Conservation (phyloP, 1,284 basidiomycete genomes). For the Heliocybe sulcata region DNA sequence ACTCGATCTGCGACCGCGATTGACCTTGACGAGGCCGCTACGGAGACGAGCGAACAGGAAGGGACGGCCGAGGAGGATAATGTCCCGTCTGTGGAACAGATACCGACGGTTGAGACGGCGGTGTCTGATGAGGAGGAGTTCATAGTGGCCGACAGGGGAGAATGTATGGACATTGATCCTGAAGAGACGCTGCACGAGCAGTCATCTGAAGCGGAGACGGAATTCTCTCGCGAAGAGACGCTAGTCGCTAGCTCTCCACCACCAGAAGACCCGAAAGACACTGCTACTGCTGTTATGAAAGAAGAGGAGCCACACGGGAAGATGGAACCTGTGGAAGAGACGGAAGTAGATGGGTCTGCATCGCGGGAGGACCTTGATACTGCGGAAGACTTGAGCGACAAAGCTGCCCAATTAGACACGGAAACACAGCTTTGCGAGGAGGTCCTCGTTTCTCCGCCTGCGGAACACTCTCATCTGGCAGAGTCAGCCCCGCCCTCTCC, state of each 20-base stretch:
- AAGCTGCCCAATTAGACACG: no score
- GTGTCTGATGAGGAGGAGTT: slow-evolving; percentile 10
- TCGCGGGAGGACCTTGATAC: neutral
- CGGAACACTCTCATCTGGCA: neutral
- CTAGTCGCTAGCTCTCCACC: neutral
- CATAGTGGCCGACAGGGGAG: slow-evolving; percentile 8
- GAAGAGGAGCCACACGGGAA: neutral
- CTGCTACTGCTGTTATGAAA: neutral
- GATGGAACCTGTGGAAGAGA: neutral
- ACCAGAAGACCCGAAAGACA: neutral
- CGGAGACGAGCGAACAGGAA: neutral
- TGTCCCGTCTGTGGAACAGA: neutral
- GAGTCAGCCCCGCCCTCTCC: slow-evolving; percentile 7
- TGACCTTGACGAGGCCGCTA: no score
- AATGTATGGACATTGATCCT: neutral
- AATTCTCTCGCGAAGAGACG: neutral
- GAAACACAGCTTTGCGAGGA: no score
- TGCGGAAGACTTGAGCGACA: neutral
- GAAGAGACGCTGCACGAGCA: neutral
- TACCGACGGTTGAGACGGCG: neutral
- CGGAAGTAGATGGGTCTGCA: neutral
- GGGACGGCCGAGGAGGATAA: neutral
- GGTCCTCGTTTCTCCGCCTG: neutral
- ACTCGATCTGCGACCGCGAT: neutral
- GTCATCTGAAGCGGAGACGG: neutral